Evolutionary conservation across 148 eudicot genomes (phyloP), one percentile per base, ranked within the genome.

Genomic region (Rhododendron henanense): DNA sequence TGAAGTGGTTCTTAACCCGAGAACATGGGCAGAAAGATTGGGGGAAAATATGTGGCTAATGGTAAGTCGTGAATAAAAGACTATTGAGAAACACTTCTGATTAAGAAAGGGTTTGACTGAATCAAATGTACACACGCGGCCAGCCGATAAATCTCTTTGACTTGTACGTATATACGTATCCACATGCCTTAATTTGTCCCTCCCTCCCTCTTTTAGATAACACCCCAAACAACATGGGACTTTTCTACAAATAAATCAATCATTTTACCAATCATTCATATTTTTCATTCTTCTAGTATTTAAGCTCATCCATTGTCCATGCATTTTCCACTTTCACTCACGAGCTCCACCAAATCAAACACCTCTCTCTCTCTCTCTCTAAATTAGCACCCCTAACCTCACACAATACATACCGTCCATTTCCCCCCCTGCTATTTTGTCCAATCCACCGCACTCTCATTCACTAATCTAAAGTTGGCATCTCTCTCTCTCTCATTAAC

Each of bases 41-140:
- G 73, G 73, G 73, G 28, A 55, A 65, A n/a, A 65, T 65, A 10
- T 10, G 73, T 25, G 73, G 73, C 73, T 65, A 65, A 65, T 65
- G 31, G 73, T 10, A 65, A n/a, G 14, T 33, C 65, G 31, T 65
- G 73, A 31, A n/a, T n/a, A 25, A 9, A 25, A 9, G 73, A 25
- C 31, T 21, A 63, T 7, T 59, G 4, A 55, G 45, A 41, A 41
- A 41, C 45, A 5, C 45, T 41, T 41, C 45, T 41, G 45, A 41
- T 14, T 61, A 39, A 21, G 48, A 77, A 79, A 48, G 7, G 13
- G 39, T 79, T 78, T 57, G 84, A 82, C 50, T 23, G 10, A 37
- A 82, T 82, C 74, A 65, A 82, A 82, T 59, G 37, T 9, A 61
- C 63, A 82, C 84, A 51, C 41, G 84, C 6, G 45, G 45, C 45